Evolutionary conservation across 306 rosid genomes (phyloP).

Genomic region (Glycyrrhiza uralensis): DNA sequence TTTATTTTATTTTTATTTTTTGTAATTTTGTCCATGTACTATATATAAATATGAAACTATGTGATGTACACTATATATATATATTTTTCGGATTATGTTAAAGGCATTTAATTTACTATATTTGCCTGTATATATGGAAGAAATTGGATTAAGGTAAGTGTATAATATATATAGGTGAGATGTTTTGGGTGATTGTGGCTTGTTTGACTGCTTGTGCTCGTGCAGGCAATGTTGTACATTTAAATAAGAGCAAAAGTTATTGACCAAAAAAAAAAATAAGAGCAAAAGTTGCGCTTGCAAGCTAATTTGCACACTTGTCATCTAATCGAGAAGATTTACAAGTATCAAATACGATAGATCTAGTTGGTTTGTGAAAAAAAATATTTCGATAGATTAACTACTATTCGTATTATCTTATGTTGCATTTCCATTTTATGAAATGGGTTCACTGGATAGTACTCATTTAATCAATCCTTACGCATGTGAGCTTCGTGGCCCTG

Average conservation of each 20-base stretch:
- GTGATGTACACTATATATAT: no score
- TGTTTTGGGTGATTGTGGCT: not conserved
- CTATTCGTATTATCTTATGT: not conserved
- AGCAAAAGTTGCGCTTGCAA: not conserved
- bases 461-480: not conserved
- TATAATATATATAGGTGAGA: not conserved
- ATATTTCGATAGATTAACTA: not conserved
- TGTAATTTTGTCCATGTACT: not conserved
- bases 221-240: conserved; percentile 12
- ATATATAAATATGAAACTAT: not conserved
- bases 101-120: not conserved
- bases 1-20: no score
- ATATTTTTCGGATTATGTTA: no score
- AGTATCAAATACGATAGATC: no score
- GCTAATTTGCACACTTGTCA: conserved; percentile 5
- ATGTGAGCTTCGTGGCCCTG: not conserved
- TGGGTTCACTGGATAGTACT: conserved; percentile 11
- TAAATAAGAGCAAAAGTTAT: not conserved
- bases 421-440: not conserved
- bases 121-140: not conserved
- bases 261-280: no score
- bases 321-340: not conserved
- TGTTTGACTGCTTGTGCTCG: not conserved
- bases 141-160: not conserved
- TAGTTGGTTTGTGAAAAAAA: not conserved